phyloP scores from a whole-genome alignment of 225 moss, liverwort and hornwort genomes.

The Thuidium tamariscinum region DNA sequence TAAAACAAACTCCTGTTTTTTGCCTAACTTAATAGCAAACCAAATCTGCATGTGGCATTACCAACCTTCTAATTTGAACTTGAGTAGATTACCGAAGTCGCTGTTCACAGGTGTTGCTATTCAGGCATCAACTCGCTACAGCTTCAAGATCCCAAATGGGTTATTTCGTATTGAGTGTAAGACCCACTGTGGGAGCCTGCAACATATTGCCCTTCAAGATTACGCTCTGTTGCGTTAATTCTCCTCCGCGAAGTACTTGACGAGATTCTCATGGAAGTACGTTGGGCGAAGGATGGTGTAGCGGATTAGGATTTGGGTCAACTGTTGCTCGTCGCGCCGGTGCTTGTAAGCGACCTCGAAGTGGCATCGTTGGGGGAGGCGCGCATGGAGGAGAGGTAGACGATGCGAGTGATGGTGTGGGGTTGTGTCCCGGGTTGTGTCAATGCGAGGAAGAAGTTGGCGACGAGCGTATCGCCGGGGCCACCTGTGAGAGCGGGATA shows the following conservation, averaged over 20 bases:
- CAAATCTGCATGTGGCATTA: too few species aligned
- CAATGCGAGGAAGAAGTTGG: not conserved
- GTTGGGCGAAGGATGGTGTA: constrained; percentile 5
- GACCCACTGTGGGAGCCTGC: too few species aligned
- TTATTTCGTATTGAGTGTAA: too few species aligned
- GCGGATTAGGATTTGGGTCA: not conserved
- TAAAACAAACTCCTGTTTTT: not conserved
- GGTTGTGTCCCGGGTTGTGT: not conserved
- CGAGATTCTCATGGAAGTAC: not conserved
- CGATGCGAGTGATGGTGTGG: not conserved
- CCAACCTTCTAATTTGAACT: too few species aligned
- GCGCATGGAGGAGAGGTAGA: not conserved
- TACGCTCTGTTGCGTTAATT: not conserved
- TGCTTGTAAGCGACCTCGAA: not conserved
- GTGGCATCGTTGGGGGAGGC: not conserved
- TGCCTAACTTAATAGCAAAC: not conserved
- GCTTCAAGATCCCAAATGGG: too few species aligned
- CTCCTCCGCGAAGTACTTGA: not conserved
- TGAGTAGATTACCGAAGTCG: too few species aligned
- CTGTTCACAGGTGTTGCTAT: too few species aligned
- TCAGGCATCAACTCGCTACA: too few species aligned
- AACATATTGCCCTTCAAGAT: too few species aligned
- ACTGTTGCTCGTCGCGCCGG: not conserved
- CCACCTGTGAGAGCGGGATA: not conserved
- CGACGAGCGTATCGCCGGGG: not conserved